Evolutionary conservation across 1,284 basidiomycete genomes (phyloP), one percentile per base, ranked within the genome.

Genomic region (Sanghuangporus weigelae): DNA sequence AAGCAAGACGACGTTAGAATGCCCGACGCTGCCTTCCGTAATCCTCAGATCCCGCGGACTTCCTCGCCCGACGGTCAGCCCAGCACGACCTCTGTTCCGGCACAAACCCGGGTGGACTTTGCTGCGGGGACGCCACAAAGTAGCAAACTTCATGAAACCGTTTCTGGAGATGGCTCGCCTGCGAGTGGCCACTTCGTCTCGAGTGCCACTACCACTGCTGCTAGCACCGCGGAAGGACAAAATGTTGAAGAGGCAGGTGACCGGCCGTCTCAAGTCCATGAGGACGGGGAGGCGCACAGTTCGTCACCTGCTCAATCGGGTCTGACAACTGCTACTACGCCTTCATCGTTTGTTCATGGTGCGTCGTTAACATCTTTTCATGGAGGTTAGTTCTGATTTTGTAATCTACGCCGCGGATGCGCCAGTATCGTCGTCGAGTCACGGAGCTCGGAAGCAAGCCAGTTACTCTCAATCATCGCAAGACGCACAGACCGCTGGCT

Each of bases 171-270:
- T 36, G 19, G 10, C 56, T 51, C 62, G 8, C 21, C 39, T 16
- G n/a, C 36, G 21, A 36, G 54, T 3, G 21, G n/a, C 12, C 53
- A 21, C 10, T 12, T 49, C 10, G 26, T 40, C 44, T 46, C 65
- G 8, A 46, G 50, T 36, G 6, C 58, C 56, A 66, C 66, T 8
- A 39, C 66, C 10, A 12, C 63, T 7, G 40, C 58, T 2, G 63
- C 58, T 12, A 21, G 59, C 10, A 56, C 67, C 5, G 21, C 66
- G 5, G 67, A 65, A 12, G 61, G 65, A 3, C 67, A 65, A 6
- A 65, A 65, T 8, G 21, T 23, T 23, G 49, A 23, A 51, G 21
- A 51, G 49, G 31, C 49, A 26, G 7, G 7, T 51, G 49, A 51
- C 19, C 19, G 21, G 31, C 11, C 53, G 35, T 12, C 35, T 36